These are phyloP conservation scores for Lablab purpureus DNA, from an alignment of 306 rosid species.

Conservation along the genomic window DNA sequence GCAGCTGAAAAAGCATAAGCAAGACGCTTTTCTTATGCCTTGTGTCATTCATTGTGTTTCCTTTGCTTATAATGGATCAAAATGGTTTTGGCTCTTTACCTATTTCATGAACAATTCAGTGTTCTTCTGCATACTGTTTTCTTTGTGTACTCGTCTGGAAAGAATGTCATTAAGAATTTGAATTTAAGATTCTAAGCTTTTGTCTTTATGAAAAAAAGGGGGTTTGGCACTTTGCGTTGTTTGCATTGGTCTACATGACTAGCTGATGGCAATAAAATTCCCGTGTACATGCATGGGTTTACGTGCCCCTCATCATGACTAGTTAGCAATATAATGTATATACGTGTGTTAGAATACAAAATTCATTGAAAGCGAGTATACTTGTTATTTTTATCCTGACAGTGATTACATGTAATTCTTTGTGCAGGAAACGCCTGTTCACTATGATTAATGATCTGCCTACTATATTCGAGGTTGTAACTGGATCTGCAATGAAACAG, in stretches of 20 bases:
- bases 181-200: background rate
- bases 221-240: slow-evolving; percentile 3
- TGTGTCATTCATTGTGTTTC: background rate
- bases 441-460: slow-evolving; percentile 74
- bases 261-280: background rate
- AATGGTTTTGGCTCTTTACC: background rate
- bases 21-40: background rate
- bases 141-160: background rate
- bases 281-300: background rate
- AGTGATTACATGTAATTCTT: slow-evolving; percentile 29
- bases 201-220: background rate
- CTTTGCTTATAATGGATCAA: background rate
- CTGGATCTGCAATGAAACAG: slow-evolving; percentile 60
- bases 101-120: background rate
- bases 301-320: background rate
- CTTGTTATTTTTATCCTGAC: background rate
- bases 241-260: background rate
- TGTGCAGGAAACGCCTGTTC: slow-evolving; percentile 67
- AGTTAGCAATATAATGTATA: background rate
- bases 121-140: background rate
- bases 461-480: slow-evolving; percentile 67
- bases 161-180: background rate
- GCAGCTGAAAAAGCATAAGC: background rate
- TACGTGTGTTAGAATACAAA: background rate
- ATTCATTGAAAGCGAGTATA: slow-evolving; percentile 10